phyloP scores from a whole-genome alignment of 352 stramenopile genomes.

The Pythium monospermum region DNA sequence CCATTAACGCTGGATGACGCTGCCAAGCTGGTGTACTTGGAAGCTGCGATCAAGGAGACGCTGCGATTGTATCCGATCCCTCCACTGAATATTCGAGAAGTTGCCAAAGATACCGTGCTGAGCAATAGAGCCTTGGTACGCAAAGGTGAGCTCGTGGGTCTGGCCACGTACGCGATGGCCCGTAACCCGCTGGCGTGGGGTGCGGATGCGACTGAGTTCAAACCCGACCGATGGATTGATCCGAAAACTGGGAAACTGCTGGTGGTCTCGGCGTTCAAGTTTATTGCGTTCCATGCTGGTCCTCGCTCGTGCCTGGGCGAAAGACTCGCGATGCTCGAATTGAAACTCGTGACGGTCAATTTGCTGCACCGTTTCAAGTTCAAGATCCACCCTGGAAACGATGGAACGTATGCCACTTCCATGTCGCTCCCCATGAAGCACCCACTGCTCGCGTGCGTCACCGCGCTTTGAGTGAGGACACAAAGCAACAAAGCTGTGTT shows the following conservation, averaged over 20 bases:
- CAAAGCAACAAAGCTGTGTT: too few relatives aligned
- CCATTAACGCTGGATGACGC: slow-evolving; percentile 36
- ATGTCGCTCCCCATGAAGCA: slow-evolving; percentile 40
- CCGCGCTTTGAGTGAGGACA: too few relatives aligned
- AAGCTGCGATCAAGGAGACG: slow-evolving; percentile 57
- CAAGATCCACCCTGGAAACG: slow-evolving; percentile 23
- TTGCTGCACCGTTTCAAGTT: slow-evolving; percentile 39
- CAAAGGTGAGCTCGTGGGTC: slow-evolving; percentile 40
- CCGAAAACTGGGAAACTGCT: slow-evolving; percentile 25
- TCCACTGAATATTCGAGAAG: slow-evolving; percentile 44
- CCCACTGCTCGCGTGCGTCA: slow-evolving; percentile 7
- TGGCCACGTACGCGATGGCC: slow-evolving; percentile 53
- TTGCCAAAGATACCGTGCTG: slow-evolving; percentile 42
- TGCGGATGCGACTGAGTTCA: slow-evolving; percentile 52
- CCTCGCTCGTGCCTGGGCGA: slow-evolving; percentile 57
- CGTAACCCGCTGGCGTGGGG: slow-evolving; percentile 56
- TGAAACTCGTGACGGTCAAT: slow-evolving; percentile 54
- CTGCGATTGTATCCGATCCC: slow-evolving; percentile 60
- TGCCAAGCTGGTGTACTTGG: slow-evolving; percentile 53
- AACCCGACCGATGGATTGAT: slow-evolving; percentile 68
- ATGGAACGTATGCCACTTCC: slow-evolving; percentile 32
- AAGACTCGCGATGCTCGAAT: slow-evolving; percentile 53
- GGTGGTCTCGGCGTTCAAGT: slow-evolving; percentile 54
- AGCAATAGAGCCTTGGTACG: slow-evolving; percentile 58
- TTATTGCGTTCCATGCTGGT: slow-evolving; percentile 61